Base-by-base conservation (phyloP, 805 yeast genomes). In the Saturnispora dispora region DNA sequence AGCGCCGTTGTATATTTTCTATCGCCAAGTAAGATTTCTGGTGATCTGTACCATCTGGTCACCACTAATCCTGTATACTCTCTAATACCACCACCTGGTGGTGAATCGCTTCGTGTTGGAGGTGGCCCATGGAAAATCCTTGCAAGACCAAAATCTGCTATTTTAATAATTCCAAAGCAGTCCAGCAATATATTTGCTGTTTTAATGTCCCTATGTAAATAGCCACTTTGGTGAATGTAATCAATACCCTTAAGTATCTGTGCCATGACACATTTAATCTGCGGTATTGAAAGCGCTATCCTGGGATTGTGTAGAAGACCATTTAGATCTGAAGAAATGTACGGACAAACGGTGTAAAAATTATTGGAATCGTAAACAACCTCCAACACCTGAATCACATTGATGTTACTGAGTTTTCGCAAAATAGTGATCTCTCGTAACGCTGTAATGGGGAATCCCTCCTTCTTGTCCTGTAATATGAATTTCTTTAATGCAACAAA, bases 31-130 rank as follows among this genome's bases (percentile, higher is more conserved):
- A 93, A 74, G 18, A 93, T 73, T 65, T 91, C 99, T 0, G 98
- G 99, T 1, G 99, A 95, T 53, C 99, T 74, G 67, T 95, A 93
- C 99, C 99, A 93, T 57, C 99, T 70, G 0, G 99, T 93, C 37
- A 93, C 98, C 2, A 93, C 99, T 50, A 79, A 61, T 1, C 79
- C 82, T 0, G 83, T 79, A 58, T 79, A 79, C 20, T 70, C 70
- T 46, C 73, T 63, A 48, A 68, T 71, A 0, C 82, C 82, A 3
- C 82, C 82, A 3, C 83, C 82, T 0, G 82, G 82, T 1, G 55
- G 57, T 1, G 62, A 55, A 5, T 56, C 41, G 11, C 61, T 52
- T 0, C 33, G 52, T 4, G 51, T 48, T 2, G 69, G 65, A 1
- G 67, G 61, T 0, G 58, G 42, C 0, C 83, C 83, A 45, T 63